Evolutionary conservation across 179 eudicot species (phyloP).

Genomic region (Silene coronaria): DNA sequence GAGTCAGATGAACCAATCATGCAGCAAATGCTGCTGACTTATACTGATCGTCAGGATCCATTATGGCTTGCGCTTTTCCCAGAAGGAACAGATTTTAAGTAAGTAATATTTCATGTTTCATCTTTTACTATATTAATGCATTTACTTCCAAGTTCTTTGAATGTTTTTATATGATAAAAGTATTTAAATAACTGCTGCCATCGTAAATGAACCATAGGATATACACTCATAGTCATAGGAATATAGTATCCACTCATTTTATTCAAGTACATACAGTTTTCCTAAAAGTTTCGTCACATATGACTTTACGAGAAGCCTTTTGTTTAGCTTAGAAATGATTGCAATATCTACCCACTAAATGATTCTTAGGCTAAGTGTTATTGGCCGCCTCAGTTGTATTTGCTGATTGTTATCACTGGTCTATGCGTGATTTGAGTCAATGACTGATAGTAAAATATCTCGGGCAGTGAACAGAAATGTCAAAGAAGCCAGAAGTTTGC

Average conservation of each 20-base stretch:
- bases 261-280: background rate
- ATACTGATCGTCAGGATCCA: slow-evolving; percentile 46
- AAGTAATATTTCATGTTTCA: slow-evolving; percentile 41
- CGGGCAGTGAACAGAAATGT: slow-evolving; percentile 65
- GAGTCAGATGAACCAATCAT: slow-evolving; percentile 64
- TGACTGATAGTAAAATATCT: background rate
- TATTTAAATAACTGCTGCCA: background rate
- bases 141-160: slow-evolving; percentile 7
- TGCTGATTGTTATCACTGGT: background rate
- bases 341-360: background rate
- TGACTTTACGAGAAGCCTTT: background rate
- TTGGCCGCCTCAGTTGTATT: background rate
- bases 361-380: background rate
- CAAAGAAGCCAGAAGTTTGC: slow-evolving; percentile 57
- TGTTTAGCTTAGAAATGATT: background rate
- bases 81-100: slow-evolving; percentile 90
- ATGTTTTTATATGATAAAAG: background rate
- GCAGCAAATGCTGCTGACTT: slow-evolving; percentile 57
- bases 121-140: slow-evolving; percentile 14
- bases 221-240: background rate
- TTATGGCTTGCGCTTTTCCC: slow-evolving; percentile 88
- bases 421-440: background rate
- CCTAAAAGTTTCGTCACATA: background rate
- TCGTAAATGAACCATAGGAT: background rate
- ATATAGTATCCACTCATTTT: background rate